These are phyloP conservation scores for Schizophyllum amplum DNA, from an alignment of 1,284 basidiomycete species.

Conservation along the genomic window DNA sequence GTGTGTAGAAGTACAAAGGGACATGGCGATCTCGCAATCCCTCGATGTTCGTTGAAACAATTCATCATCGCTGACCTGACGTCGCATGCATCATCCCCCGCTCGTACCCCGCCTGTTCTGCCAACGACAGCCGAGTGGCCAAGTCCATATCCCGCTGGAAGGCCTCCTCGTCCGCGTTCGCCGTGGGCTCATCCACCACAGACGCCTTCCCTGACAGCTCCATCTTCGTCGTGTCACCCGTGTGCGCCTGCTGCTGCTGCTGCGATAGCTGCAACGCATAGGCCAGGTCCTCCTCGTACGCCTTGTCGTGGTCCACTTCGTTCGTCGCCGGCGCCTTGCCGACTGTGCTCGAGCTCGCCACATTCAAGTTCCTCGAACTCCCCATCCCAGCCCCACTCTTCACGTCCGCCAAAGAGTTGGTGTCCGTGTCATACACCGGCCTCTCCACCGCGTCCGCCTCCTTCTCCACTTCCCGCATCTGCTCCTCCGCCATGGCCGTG, in stretches of 20 bases:
- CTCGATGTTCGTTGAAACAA: too few species aligned
- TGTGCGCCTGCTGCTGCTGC: too few species aligned
- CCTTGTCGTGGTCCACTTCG: not conserved
- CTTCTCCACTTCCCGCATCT: not conserved
- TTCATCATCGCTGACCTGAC: too few species aligned
- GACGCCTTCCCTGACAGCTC: too few species aligned
- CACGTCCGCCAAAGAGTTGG: too few species aligned
- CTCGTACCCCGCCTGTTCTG: too few species aligned
- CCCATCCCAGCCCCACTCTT: not conserved
- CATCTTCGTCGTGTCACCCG: too few species aligned
- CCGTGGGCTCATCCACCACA: not conserved
- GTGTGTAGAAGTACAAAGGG: too few species aligned
- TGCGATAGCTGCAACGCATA: not conserved
- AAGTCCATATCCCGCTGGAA: not conserved
- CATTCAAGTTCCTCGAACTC: not conserved
- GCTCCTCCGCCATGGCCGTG: not conserved
- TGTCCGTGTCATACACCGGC: not conserved
- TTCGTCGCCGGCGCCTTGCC: not conserved
- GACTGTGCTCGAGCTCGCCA: not conserved
- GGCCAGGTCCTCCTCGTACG: not conserved
- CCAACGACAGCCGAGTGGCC: not conserved
- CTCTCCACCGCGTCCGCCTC: not conserved
- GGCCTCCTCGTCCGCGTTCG: not conserved
- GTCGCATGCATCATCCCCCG: too few species aligned
- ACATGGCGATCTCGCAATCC: too few species aligned